Percentiles rank a stretch among this genome's conserved stretches.
Conservation (phyloP, 2,329 filamentous ascomycete species). For the Fusarium chaquense region DNA sequence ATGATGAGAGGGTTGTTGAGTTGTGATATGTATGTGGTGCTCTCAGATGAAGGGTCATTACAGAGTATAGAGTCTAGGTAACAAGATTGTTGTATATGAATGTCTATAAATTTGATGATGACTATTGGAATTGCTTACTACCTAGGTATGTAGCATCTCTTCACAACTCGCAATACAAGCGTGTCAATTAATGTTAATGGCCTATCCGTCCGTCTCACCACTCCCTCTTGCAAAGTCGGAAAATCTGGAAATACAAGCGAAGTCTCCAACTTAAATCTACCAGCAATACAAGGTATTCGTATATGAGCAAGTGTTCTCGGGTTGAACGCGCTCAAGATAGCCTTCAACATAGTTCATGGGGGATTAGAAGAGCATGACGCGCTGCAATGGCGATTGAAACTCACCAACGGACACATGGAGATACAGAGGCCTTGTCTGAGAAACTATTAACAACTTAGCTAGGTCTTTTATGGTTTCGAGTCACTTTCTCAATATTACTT, state of each 20-base stretch:
- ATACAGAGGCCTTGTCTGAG: background rate
- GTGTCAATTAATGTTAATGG: too few relatives aligned
- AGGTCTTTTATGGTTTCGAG: too few relatives aligned
- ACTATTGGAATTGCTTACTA: background rate
- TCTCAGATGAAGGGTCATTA: background rate
- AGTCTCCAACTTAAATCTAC: too few relatives aligned
- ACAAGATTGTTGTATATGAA: background rate
- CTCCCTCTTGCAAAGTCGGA: too few relatives aligned
- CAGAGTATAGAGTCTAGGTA: background rate
- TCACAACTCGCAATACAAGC: too few relatives aligned
- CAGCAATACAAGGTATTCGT: too few relatives aligned
- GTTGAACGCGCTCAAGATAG: background rate
- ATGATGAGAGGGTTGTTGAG: constrained; percentile 43
- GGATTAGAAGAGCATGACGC: too few relatives aligned
- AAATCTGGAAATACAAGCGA: too few relatives aligned
- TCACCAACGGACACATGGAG: background rate
- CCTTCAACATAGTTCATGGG: background rate
- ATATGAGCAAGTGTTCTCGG: background rate
- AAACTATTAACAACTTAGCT: background rate
- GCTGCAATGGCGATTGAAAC: background rate
- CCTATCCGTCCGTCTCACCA: too few relatives aligned
- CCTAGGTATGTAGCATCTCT: too few relatives aligned
- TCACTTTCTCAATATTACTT: background rate
- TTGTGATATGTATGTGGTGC: constrained; percentile 19
- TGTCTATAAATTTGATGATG: too few relatives aligned